Evolutionary conservation across 768 basidiomycete species (phyloP).

Genomic region (Serendipita sp.): DNA sequence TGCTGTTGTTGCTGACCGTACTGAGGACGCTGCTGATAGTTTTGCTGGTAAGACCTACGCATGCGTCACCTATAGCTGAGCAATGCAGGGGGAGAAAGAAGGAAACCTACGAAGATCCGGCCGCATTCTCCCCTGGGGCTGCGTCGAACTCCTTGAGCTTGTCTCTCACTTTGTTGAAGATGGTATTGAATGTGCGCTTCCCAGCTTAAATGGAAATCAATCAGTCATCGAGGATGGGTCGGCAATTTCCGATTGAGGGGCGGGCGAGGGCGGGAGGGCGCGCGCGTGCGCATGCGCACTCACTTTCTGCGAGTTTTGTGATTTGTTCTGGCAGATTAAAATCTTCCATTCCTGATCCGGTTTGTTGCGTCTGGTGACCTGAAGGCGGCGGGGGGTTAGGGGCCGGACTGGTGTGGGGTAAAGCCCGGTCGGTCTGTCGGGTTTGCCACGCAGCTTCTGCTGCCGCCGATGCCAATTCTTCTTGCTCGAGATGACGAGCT

Average conservation of each 20-base stretch:
- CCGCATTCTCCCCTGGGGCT: not conserved
- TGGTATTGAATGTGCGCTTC: not conserved
- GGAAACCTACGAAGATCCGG: not conserved
- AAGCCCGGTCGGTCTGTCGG: not conserved
- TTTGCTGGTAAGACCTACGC: not conserved
- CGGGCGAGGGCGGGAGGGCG: too few species aligned
- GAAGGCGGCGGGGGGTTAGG: not conserved
- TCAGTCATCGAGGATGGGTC: not conserved
- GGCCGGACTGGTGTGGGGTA: not conserved
- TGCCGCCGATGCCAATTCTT: not conserved
- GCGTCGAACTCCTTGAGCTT: not conserved
- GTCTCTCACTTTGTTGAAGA: not conserved
- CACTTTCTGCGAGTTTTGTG: conserved; percentile 1
- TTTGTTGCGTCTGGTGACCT: not conserved
- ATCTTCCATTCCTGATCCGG: not conserved
- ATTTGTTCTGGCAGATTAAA: not conserved
- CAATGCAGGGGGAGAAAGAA: not conserved
- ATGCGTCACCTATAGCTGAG: not conserved
- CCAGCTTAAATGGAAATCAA: not conserved
- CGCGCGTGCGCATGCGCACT: too few species aligned
- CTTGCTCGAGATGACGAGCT: conserved; percentile 2
- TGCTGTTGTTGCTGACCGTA: not conserved
- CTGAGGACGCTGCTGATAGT: too few species aligned
- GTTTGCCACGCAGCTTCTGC: not conserved
- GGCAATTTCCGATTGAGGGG: too few species aligned